Conservation (phyloP, 1,284 basidiomycete species). For the Meripilus lineatus region DNA sequence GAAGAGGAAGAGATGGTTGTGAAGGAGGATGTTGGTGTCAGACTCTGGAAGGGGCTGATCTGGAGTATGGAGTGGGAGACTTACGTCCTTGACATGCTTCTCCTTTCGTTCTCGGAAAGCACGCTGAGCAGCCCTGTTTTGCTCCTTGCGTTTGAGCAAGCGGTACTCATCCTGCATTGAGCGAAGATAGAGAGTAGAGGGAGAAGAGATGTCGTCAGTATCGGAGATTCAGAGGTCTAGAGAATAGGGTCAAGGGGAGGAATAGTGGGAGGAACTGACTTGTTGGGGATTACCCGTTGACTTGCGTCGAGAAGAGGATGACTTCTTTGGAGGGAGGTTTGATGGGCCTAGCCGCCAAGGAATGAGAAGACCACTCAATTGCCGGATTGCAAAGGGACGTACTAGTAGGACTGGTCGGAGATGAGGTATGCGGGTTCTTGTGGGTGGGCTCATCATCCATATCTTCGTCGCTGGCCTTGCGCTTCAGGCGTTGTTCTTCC, state of each 20-base stretch:
- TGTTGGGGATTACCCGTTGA: conserved; percentile 35
- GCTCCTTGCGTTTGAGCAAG: conserved; percentile 78
- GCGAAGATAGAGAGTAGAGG: neutral
- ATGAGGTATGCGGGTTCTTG: no score
- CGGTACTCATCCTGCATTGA: conserved; percentile 61
- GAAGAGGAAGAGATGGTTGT: conserved; percentile 13
- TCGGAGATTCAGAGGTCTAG: neutral
- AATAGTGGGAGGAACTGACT: conserved; percentile 16
- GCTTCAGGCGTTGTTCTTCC: conserved; percentile 51
- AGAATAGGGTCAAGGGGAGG: neutral
- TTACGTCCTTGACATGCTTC: conserved; percentile 83
- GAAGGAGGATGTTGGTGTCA: conserved; percentile 2
- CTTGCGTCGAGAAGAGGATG: conserved; percentile 33
- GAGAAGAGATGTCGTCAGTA: neutral
- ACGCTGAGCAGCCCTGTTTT: conserved; percentile 81
- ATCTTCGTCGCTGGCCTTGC: conserved; percentile 64
- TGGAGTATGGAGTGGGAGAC: no score
- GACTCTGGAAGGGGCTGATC: no score
- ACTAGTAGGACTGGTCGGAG: conserved; percentile 61
- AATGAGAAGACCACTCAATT: conserved; percentile 1
- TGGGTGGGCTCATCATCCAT: conserved; percentile 53
- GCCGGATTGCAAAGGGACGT: conserved; percentile 22
- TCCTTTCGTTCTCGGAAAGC: conserved; percentile 86
- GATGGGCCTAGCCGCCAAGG: conserved; percentile 12
- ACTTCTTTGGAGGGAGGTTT: conserved; percentile 4